A percentile compares a stretch with the other conserved stretches of the same genome.
Conservation (phyloP, 2,329 filamentous ascomycete species). For the Venturia asperata region DNA sequence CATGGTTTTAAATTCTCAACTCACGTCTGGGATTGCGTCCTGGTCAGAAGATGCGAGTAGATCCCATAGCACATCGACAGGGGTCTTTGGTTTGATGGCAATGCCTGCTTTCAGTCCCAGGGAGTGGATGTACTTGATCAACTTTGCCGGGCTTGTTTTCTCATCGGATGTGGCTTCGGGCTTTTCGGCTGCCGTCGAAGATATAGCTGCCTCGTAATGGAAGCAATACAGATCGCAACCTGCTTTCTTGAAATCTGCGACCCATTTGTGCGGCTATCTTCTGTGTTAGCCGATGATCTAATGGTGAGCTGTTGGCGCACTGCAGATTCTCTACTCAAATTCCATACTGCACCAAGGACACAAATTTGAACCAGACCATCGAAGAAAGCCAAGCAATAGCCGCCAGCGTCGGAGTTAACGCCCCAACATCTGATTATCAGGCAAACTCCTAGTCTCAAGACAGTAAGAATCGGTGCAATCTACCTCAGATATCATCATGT, state of each 20-base stretch:
- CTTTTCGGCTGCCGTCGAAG: constrained; percentile 72
- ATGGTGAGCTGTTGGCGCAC: not conserved
- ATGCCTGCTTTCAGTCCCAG: constrained; percentile 85
- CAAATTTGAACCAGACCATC: not conserved
- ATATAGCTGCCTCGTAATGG: constrained; percentile 91
- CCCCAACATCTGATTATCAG: not conserved
- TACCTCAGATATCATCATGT: constrained; percentile 99
- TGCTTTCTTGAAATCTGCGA: constrained; percentile 85
- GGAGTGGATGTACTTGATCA: constrained; percentile 87
- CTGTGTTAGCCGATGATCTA: constrained; percentile 21
- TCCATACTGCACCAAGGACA: not conserved
- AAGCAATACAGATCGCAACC: constrained; percentile 99
- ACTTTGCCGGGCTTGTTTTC: constrained; percentile 73
- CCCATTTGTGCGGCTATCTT: constrained; percentile 91
- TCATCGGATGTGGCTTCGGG: constrained; percentile 62
- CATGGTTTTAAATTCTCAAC: constrained; percentile 33
- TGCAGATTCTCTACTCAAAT: not conserved
- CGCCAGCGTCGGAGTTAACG: not conserved
- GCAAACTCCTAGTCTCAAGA: not conserved
- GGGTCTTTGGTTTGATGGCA: constrained; percentile 88
- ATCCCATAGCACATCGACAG: constrained; percentile 86
- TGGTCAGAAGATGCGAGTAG: constrained; percentile 67
- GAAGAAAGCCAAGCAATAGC: constrained; percentile 7
- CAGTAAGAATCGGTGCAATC: constrained; percentile 21
- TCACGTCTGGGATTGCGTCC: constrained; percentile 79